Percentiles rank a stretch among this genome's conserved stretches.
These are phyloP conservation scores for Vitis amurensis DNA, from an alignment of 164 flowering plant genomes.

Conservation along the genomic window DNA sequence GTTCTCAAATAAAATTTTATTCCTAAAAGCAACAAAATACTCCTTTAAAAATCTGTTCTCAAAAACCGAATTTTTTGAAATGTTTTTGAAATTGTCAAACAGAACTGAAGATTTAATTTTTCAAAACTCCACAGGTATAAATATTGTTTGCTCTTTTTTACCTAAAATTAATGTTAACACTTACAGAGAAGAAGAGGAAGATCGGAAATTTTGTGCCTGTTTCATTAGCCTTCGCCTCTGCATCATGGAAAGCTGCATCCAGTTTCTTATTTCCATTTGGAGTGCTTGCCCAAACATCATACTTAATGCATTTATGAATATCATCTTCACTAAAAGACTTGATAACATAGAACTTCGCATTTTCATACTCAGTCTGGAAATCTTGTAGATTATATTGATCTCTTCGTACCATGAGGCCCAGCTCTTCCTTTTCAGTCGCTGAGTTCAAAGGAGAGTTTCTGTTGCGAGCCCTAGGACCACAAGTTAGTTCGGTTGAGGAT, in stretches of 20 bases:
- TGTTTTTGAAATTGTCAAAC: no score
- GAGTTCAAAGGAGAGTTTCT: constrained; percentile 17
- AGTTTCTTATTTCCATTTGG: constrained; percentile 79
- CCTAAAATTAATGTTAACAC: constrained; percentile 2
- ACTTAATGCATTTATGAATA: constrained; percentile 75
- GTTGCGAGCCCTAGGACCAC: constrained; percentile 67
- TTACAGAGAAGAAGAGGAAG: constrained; percentile 86
- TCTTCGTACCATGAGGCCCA: constrained; percentile 29
- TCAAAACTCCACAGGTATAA: no score
- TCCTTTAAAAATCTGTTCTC: no score
- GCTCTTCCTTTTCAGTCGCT: constrained; percentile 29
- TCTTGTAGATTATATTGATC: constrained; percentile 62
- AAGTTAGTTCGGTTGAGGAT: constrained; percentile 33
- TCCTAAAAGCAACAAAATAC: no score
- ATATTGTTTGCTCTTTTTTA: no score
- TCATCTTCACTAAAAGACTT: constrained; percentile 88
- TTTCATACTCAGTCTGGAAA: constrained; percentile 56
- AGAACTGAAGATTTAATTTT: no score
- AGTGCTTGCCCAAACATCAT: constrained; percentile 90
- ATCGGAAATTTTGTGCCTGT: constrained; percentile 54
- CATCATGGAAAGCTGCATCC: constrained; percentile 67
- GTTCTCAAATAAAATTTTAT: no score
- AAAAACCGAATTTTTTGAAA: neutral
- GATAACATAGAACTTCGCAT: constrained; percentile 78
- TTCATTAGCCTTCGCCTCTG: constrained; percentile 38